Evolutionary conservation across 345 rosid species (phyloP).

Genomic region (Arabis hirsuta): DNA sequence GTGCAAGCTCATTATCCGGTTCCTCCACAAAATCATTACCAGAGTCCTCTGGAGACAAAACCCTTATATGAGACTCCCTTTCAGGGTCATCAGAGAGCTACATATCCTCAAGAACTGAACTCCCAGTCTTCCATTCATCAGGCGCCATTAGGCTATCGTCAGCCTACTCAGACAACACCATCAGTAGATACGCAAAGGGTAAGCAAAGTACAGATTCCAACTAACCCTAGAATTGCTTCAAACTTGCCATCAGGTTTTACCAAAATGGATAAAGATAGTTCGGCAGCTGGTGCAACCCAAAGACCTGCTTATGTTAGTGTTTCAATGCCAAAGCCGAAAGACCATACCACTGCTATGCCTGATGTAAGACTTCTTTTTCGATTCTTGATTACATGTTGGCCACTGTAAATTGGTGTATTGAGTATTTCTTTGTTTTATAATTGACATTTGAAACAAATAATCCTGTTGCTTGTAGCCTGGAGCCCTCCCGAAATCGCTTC

Average conservation of each 20-base stretch:
- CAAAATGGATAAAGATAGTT: conserved; percentile 70
- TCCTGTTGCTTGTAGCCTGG: conserved; percentile 60
- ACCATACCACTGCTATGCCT: conserved; percentile 65
- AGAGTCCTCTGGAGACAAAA: conserved; percentile 66
- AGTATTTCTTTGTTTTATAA: conserved; percentile 4
- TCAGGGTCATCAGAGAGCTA: conserved; percentile 70
- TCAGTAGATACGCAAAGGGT: conserved; percentile 65
- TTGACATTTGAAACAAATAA: conserved; percentile 23
- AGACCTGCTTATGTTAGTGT: conserved; percentile 90
- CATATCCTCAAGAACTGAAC: conserved; percentile 62
- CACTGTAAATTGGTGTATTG: conserved; percentile 10
- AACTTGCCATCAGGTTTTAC: conserved; percentile 73
- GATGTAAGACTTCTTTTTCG: conserved; percentile 58
- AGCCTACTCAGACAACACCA: conserved; percentile 55
- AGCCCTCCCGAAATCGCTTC: conserved; percentile 72
- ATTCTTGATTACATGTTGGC: conserved; percentile 24
- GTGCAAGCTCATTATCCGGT: conserved; percentile 65
- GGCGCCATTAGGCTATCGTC: conserved; percentile 54
- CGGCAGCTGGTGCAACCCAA: conserved; percentile 47
- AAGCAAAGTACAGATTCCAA: conserved; percentile 90
- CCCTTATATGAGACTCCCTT: conserved; percentile 59
- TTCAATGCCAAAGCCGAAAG: conserved; percentile 68
- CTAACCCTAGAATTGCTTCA: conserved; percentile 97
- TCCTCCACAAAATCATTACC: conserved; percentile 62
- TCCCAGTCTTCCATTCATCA: conserved; percentile 55